Conservation (phyloP, 148 eudicot genomes). For the Chenopodium suecicum region DNA sequence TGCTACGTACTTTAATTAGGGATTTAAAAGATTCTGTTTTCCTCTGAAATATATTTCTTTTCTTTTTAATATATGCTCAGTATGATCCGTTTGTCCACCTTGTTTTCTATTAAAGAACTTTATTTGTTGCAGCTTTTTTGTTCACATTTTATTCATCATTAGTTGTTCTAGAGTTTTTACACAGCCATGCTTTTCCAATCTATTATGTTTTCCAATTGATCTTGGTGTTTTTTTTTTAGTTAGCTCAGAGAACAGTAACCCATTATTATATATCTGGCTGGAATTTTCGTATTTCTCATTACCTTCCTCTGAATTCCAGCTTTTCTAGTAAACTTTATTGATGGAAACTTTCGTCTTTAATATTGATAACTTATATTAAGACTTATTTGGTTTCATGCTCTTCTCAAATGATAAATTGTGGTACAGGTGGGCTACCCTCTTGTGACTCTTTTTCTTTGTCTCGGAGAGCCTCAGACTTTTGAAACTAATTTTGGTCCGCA, state of each 20-base stretch:
- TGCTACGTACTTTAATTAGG: not conserved
- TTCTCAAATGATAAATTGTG: slow-evolving; percentile 11
- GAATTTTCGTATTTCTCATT: not conserved
- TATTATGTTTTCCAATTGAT: not conserved
- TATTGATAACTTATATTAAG: not conserved
- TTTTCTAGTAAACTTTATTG: too few relatives aligned
- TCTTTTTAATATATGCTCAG: not conserved
- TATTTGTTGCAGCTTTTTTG: not conserved
- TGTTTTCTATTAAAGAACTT: not conserved
- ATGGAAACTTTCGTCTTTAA: not conserved
- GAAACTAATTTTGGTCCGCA: slow-evolving; percentile 82
- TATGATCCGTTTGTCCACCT: not conserved
- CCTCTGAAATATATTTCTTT: too few relatives aligned
- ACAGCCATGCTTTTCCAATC: not conserved
- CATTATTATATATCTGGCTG: slow-evolving; percentile 1
- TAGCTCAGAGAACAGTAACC: not conserved
- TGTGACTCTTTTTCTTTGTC: slow-evolving; percentile 96
- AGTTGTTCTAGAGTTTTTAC: not conserved
- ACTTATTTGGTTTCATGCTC: not conserved
- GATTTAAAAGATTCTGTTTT: not conserved
- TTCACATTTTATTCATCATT: not conserved
- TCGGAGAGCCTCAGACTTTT: slow-evolving; percentile 93
- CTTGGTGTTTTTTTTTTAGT: slow-evolving; percentile 1
- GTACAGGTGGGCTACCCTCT: slow-evolving; percentile 88
- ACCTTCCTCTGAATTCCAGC: slow-evolving; percentile 12